Evolutionary conservation across 352 stramenopile genomes (phyloP).

Genomic region (Phytophthora vignae): DNA sequence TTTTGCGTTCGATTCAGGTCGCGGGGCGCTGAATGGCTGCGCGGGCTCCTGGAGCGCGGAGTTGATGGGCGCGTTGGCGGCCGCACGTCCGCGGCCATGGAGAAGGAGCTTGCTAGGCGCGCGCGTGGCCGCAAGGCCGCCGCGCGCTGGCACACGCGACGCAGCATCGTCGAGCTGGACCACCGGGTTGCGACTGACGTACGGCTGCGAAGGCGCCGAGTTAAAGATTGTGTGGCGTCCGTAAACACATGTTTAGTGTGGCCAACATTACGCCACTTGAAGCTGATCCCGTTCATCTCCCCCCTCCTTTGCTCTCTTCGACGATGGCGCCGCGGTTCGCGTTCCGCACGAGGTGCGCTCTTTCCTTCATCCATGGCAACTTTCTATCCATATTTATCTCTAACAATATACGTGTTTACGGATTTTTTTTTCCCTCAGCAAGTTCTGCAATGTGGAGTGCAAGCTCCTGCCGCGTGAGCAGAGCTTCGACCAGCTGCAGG

Average conservation of each 20-base stretch:
- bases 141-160: slow-evolving; percentile 25
- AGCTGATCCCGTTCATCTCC: background rate
- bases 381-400: too few relatives aligned
- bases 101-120: slow-evolving; percentile 9
- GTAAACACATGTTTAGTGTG: background rate
- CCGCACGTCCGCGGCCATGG: background rate
- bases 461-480: slow-evolving; percentile 54
- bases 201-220: slow-evolving; percentile 7
- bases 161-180: slow-evolving; percentile 30
- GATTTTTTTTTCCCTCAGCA: slow-evolving; percentile 48
- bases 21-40: slow-evolving; percentile 1
- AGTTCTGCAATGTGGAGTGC: slow-evolving; percentile 86
- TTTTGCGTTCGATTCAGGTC: slow-evolving; percentile 13
- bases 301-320: background rate
- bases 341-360: slow-evolving; percentile 51
- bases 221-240: background rate
- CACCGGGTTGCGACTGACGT: slow-evolving; percentile 17
- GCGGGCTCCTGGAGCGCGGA: background rate
- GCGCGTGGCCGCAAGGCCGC: slow-evolving; percentile 7
- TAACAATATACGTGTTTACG: slow-evolving; percentile 8
- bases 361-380: background rate
- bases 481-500: slow-evolving; percentile 73
- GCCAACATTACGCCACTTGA: background rate
- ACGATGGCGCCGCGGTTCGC: slow-evolving; percentile 59
- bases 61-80: too few relatives aligned